Evolutionary conservation across 1,284 basidiomycete species (phyloP).

Genomic region (Ceratorhiza oryzae-sativae): DNA sequence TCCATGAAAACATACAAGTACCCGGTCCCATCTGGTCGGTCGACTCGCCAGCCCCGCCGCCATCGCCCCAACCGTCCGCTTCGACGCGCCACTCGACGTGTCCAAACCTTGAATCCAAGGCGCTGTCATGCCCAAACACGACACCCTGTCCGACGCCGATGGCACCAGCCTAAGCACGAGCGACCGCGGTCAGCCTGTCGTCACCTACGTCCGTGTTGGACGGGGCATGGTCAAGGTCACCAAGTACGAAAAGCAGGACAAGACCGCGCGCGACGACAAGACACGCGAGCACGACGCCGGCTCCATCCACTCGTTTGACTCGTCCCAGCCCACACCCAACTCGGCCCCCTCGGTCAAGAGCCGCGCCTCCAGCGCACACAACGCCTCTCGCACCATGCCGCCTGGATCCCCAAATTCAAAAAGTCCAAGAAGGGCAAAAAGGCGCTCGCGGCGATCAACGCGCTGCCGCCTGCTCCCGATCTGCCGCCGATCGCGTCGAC

Average conservation of each 20-base stretch:
- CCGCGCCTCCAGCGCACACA: slow-evolving; percentile 8
- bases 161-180: slow-evolving; percentile 21
- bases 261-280: slow-evolving; percentile 9
- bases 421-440: slow-evolving; percentile 30
- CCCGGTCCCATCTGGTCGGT: too few relatives aligned
- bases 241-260: slow-evolving; percentile 38
- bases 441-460: background rate
- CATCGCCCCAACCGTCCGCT: background rate
- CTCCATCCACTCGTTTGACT: slow-evolving; percentile 25
- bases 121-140: slow-evolving; percentile 22
- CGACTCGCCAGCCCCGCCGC: background rate
- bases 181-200: slow-evolving; percentile 13
- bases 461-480: background rate
- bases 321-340: slow-evolving; percentile 8
- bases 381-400: slow-evolving; percentile 10
- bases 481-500: background rate
- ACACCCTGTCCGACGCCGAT: slow-evolving; percentile 3
- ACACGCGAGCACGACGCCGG: slow-evolving; percentile 2
- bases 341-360: slow-evolving; percentile 29
- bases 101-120: background rate
- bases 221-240: slow-evolving; percentile 38
- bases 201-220: slow-evolving; percentile 35
- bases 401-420: slow-evolving; percentile 31
- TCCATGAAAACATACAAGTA: background rate
- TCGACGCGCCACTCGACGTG: slow-evolving; percentile 3